Base-by-base conservation (phyloP, 2,329 filamentous ascomycete genomes). In the Aspergillus sp. region DNA sequence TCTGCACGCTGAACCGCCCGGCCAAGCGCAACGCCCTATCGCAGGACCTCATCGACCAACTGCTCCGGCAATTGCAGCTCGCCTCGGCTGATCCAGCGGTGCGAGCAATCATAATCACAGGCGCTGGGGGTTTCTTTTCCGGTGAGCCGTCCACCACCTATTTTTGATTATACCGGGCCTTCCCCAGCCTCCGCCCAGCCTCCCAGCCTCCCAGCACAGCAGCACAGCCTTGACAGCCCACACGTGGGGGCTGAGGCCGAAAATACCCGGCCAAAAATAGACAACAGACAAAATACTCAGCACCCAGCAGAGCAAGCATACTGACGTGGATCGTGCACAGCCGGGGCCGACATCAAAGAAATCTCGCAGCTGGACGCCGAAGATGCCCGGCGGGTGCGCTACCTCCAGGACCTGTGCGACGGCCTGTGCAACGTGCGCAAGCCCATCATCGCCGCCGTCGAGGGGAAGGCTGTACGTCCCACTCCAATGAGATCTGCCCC, bases 291-390 rank as follows among this genome's bases (percentile, higher is more conserved):
- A 30, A 30, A 30, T 30, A 30, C 1, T 1, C 22, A n/a, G n/a
- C n/a, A n/a, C n/a, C n/a, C n/a, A n/a, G n/a, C n/a, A n/a, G n/a
- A n/a, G n/a, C n/a, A n/a, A n/a, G 26, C 26, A 30, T 15, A 22
- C 17, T 36, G 5, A 48, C 30, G 0, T 1, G 20, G 12, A 13
- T 12, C n/a, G 3, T 48, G n/a, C 18, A 48, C 39, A 58, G 57
- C 57, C 22, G 57, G 57, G 15, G 57, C 57, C n/a, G 57, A 59
- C 22, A 59, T 59, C 20, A 51, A 49, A 26, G 57, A 59, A 39
- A 59, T 59, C 30, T 52, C 53, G 11, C 42, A 48, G 6, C 44
- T 59, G 3, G 42, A 59, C 38, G 43, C 24, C 2, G 53, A 59
- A 38, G 38, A 22, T 15, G 53, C 57, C 26, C 53, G 34, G 8